phyloP scores from a whole-genome alignment of 2,329 filamentous ascomycete species.

The Fusarium odoratissimum region DNA sequence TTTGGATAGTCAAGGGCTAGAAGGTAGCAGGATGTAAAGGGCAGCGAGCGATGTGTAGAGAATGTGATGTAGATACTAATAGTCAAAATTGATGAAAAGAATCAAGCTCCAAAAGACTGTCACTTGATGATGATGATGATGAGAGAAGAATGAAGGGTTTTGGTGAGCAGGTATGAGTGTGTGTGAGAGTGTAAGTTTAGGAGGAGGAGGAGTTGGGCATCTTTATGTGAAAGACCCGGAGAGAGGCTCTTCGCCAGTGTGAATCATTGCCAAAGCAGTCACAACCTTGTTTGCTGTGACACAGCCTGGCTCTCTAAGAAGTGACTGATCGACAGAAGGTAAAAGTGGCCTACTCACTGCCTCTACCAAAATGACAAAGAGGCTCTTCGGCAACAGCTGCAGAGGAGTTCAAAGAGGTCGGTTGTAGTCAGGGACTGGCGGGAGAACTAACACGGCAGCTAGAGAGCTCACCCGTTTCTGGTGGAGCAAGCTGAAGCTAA shows the following conservation, averaged over 20 bases:
- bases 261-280: slow-evolving; percentile 7
- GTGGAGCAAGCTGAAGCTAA: slow-evolving; percentile 24
- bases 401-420: background rate
- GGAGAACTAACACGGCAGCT: slow-evolving; percentile 18
- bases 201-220: background rate
- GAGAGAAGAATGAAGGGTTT: background rate
- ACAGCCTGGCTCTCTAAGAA: background rate
- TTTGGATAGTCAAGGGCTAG: background rate
- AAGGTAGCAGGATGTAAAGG: background rate
- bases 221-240: slow-evolving; percentile 8
- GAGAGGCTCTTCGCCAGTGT: background rate
- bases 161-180: background rate
- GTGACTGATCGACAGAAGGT: background rate
- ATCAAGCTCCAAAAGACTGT: background rate
- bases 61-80: background rate
- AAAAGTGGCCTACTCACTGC: background rate
- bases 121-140: background rate
- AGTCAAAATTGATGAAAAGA: background rate
- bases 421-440: background rate
- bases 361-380: slow-evolving; percentile 1
- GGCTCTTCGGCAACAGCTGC: background rate
- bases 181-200: background rate
- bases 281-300: background rate
- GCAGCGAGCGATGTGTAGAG: background rate
- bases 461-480: slow-evolving; percentile 12